Evolutionary conservation across 1,284 basidiomycete species (phyloP).

Genomic region (Apiotrichum brassicae): DNA sequence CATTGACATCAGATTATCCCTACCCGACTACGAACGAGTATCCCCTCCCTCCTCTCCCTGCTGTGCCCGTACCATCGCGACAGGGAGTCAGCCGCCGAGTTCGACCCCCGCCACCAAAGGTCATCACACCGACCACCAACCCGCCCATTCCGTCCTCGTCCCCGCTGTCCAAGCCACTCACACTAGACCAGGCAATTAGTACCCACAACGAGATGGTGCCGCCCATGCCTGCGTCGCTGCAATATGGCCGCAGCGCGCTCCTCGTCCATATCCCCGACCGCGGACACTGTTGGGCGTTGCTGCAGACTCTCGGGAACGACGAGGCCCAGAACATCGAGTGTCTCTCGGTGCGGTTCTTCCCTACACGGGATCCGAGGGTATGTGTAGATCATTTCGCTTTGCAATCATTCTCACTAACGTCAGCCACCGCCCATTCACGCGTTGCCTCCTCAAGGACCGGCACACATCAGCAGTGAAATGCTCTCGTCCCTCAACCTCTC

Average conservation of each 20-base stretch:
- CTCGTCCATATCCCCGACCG: constrained; percentile 3
- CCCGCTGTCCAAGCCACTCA: not conserved
- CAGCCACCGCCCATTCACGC: constrained; percentile 20
- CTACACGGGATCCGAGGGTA: constrained; percentile 3
- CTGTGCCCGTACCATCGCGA: constrained; percentile 12
- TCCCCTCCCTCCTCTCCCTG: constrained; percentile 16
- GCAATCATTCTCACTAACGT: not conserved
- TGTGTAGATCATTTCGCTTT: not conserved
- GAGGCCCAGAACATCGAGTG: not conserved
- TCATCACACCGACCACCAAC: not conserved
- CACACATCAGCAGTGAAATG: constrained; percentile 5
- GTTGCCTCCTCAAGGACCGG: constrained; percentile 8
- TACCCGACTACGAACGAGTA: constrained; percentile 13
- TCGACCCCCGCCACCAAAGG: not conserved
- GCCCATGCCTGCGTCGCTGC: not conserved
- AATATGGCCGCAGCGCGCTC: constrained; percentile 3
- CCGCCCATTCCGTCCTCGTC: constrained; percentile 3
- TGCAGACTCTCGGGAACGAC: constrained; percentile 2
- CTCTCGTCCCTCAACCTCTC: constrained; percentile 8
- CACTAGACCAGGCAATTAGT: constrained; percentile 1
- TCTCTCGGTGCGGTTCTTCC: constrained; percentile 8
- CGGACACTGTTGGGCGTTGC: constrained; percentile 7
- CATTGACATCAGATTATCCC: constrained; percentile 11
- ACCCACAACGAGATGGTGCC: constrained; percentile 3
- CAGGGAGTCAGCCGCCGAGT: not conserved